Evolutionary conservation across 192 early-diverging fungal species (phyloP).

Genomic region (Entomortierella lignicola): DNA sequence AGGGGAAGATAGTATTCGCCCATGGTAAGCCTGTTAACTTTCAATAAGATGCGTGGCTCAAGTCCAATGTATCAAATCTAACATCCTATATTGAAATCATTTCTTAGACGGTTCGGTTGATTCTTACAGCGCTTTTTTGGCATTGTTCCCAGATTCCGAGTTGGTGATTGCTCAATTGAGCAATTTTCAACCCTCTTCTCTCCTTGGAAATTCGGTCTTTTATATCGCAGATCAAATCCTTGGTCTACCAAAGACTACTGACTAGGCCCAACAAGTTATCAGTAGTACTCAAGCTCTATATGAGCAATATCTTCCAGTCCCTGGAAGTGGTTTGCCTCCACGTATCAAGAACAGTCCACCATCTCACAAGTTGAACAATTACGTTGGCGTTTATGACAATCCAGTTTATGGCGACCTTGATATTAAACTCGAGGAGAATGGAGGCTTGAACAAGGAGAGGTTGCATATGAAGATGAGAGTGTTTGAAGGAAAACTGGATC

Average conservation of each 20-base stretch:
- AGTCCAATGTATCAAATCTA: neutral
- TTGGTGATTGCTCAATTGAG: neutral
- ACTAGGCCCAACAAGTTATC: neutral
- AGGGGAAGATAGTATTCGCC: conserved; percentile 2
- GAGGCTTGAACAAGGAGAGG: neutral
- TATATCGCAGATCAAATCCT: neutral
- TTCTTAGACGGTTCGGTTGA: neutral
- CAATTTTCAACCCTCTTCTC: neutral
- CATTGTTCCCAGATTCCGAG: neutral
- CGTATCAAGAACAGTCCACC: neutral
- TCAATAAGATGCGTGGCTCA: neutral
- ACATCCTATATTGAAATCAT: neutral
- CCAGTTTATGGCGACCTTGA: conserved; percentile 16
- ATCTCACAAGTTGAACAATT: conserved; percentile 2
- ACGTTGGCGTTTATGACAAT: conserved; percentile 13
- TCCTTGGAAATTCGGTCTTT: neutral
- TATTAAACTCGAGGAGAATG: neutral
- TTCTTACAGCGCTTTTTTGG: neutral
- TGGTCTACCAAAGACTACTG: neutral
- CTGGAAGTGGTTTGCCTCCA: neutral
- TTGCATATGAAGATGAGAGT: neutral
- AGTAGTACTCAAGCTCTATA: neutral
- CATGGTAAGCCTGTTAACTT: conserved; percentile 8
- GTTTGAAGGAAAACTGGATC: conserved; percentile 14
- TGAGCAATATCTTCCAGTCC: too few relatives aligned